Conservation (phyloP, 2,329 filamentous ascomycete species). For the Diatrype stigma region DNA sequence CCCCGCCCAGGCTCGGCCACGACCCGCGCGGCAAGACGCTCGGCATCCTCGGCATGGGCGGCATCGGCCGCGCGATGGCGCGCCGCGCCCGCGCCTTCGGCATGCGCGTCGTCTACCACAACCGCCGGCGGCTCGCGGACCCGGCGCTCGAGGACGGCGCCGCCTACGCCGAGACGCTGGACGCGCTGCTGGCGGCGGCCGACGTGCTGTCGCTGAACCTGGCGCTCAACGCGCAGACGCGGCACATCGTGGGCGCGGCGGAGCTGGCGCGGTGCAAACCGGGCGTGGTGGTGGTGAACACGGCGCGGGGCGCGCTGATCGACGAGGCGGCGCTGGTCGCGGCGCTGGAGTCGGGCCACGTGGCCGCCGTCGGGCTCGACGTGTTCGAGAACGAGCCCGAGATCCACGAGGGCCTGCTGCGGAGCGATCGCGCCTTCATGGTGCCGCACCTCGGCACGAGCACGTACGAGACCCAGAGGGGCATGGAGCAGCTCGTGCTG, state of each 20-base stretch:
- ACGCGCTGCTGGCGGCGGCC: conserved; percentile 63
- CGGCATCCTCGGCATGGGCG: conserved; percentile 82
- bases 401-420: conserved; percentile 67
- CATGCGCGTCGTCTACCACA: conserved; percentile 73
- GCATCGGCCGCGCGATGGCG: conserved; percentile 74
- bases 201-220: conserved; percentile 79
- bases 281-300: conserved; percentile 75
- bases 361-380: conserved; percentile 70
- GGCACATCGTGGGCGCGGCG: conserved; percentile 66
- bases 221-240: conserved; percentile 71
- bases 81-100: conserved; percentile 68
- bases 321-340: conserved; percentile 75
- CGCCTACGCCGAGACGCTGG: conserved; percentile 63
- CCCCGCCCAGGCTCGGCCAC: conserved; percentile 50
- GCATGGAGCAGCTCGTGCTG: conserved; percentile 55
- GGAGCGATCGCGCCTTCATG: conserved; percentile 68
- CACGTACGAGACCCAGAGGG: conserved; percentile 61
- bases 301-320: conserved; percentile 76
- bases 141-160: conserved; percentile 50
- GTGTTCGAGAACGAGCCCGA: conserved; percentile 80
- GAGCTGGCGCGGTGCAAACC: conserved; percentile 76
- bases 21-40: conserved; percentile 76
- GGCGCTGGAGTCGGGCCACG: conserved; percentile 65
- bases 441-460: conserved; percentile 85
- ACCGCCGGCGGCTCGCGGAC: conserved; percentile 59